Percentiles rank a stretch among this genome's conserved stretches.
phyloP scores from a whole-genome alignment of 1,139 yeast genomes.

The Zhuliangozyma parablackwelliae region DNA sequence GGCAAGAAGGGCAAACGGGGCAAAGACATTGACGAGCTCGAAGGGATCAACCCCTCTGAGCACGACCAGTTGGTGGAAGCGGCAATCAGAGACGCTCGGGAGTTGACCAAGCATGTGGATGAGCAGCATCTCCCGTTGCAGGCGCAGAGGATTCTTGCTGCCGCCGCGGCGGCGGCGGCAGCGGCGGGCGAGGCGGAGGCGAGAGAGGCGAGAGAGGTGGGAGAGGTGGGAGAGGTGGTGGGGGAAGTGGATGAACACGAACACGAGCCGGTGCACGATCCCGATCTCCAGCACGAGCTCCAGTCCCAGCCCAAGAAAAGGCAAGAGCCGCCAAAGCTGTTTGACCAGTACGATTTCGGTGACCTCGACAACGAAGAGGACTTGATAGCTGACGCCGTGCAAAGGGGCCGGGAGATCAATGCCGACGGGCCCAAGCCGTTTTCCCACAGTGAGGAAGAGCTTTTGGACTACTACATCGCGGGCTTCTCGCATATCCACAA shows the following conservation, averaged over 20 bases:
- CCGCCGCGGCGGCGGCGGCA: no score
- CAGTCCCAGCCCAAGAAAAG: no score
- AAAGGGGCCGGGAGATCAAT: constrained; percentile 24
- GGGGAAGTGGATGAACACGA: no score
- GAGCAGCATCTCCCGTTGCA: neutral
- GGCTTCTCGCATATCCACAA: constrained; percentile 63
- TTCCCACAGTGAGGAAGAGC: constrained; percentile 59
- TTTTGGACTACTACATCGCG: constrained; percentile 66
- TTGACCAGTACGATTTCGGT: constrained; percentile 13
- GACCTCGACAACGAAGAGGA: constrained; percentile 29
- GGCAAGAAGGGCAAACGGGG: constrained; percentile 11
- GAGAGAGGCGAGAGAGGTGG: no score
- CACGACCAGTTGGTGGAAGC: constrained; percentile 64
- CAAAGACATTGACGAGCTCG: constrained; percentile 10
- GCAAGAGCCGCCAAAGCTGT: no score
- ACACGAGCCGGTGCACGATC: no score
- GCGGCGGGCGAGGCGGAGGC: no score
- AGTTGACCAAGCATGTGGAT: constrained; percentile 35
- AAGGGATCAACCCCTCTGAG: constrained; percentile 54
- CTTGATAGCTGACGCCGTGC: constrained; percentile 34
- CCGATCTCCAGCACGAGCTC: no score
- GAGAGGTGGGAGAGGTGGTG: no score
- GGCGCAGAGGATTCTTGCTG: no score
- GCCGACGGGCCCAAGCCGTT: constrained; percentile 41
- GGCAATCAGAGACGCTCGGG: constrained; percentile 63